Percentiles rank a stretch among this genome's conserved stretches.
Conservation (phyloP, 108 stramenopile species). For the Stephanodiscus triporus region DNA sequence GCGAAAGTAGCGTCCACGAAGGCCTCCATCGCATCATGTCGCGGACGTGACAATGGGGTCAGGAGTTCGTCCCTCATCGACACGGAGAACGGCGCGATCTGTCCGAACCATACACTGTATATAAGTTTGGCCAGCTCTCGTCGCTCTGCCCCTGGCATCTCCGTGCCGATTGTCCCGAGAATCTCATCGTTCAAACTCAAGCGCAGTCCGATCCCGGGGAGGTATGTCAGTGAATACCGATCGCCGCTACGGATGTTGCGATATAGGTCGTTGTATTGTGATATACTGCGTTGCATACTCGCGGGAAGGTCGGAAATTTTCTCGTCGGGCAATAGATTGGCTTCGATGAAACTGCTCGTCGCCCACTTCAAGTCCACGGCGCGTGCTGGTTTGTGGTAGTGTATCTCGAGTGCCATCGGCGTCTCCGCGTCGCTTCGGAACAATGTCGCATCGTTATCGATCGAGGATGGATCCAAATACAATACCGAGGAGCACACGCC, state of each 20-base stretch:
- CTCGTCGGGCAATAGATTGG: not conserved
- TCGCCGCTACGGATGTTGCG: constrained; percentile 22
- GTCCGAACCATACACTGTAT: constrained; percentile 7
- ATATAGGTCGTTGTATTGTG: constrained; percentile 19
- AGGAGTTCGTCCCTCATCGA: constrained; percentile 9
- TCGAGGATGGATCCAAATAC: constrained; percentile 23
- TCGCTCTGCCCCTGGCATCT: not conserved
- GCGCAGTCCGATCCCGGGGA: not conserved
- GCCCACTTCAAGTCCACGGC: constrained; percentile 34
- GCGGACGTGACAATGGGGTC: constrained; percentile 1
- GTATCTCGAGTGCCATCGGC: constrained; percentile 34
- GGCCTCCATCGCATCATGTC: too few relatives aligned
- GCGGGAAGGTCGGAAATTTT: not conserved
- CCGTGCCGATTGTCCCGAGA: constrained; percentile 15
- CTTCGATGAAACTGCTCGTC: constrained; percentile 13
- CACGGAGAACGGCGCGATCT: not conserved
- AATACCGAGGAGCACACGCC: constrained; percentile 31
- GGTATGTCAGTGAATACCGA: constrained; percentile 28
- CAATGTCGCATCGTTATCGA: not conserved
- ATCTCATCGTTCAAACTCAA: constrained; percentile 17
- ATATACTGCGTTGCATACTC: not conserved
- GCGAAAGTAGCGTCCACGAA: too few relatives aligned
- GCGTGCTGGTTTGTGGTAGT: constrained; percentile 35
- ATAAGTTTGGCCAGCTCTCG: not conserved
- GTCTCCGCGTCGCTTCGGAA: not conserved